These are phyloP conservation scores for Pseudomassariella vexata DNA, from an alignment of 2,329 filamentous ascomycete genomes.

Conservation along the genomic window DNA sequence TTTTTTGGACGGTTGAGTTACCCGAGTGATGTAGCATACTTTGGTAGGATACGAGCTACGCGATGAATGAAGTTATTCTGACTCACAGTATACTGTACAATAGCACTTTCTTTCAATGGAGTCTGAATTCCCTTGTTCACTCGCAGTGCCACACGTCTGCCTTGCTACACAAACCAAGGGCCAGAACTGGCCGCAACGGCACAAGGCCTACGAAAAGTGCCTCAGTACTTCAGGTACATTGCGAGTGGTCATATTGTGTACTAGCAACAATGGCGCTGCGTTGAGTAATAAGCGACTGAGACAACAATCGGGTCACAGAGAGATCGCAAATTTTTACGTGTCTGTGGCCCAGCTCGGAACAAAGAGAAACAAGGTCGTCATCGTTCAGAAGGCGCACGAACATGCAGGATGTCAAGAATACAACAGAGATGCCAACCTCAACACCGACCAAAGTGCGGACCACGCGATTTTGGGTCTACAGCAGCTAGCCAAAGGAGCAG, in stretches of 20 bases:
- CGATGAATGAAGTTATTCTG: too few species aligned
- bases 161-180: too few species aligned
- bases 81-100: too few species aligned
- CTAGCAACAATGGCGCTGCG: conserved; percentile 4
- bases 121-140: too few species aligned
- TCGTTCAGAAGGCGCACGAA: conserved; percentile 2
- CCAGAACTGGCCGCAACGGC: conserved; percentile 4
- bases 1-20: too few species aligned
- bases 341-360: background rate
- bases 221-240: conserved; percentile 16
- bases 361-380: conserved; percentile 3
- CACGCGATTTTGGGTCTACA: background rate
- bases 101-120: too few species aligned
- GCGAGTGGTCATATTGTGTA: conserved; percentile 1
- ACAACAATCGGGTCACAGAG: conserved; percentile 3
- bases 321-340: conserved; percentile 1
- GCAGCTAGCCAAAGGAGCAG: conserved; percentile 1
- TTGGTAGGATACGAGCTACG: too few species aligned
- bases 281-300: conserved; percentile 2
- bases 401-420: conserved; percentile 1
- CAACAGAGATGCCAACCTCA: background rate
- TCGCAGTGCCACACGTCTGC: too few species aligned
- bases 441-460: background rate
- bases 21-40: too few species aligned
- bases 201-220: conserved; percentile 17